Evolutionary conservation across 1,284 basidiomycete species (phyloP).

Genomic region (Puccinia hordei): DNA sequence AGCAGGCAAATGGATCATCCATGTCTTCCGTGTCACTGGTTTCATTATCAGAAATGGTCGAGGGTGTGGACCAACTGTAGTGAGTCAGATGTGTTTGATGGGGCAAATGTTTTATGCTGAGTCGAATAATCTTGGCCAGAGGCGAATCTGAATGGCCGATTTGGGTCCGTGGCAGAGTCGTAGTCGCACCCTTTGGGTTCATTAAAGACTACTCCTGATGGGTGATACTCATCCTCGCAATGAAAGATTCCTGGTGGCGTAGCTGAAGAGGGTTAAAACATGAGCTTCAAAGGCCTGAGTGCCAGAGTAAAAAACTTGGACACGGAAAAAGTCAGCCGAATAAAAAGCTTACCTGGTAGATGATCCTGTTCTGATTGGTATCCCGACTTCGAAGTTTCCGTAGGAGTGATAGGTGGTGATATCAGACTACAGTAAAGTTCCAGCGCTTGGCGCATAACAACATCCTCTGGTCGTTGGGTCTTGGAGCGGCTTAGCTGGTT

Average conservation of each 20-base stretch:
- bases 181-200: not conserved
- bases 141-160: not conserved
- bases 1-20: constrained; percentile 47
- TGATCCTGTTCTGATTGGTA: constrained; percentile 3
- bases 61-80: constrained; percentile 8
- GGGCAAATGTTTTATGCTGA: not conserved
- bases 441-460: constrained; percentile 45
- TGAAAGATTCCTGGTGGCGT: not conserved
- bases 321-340: too few species aligned
- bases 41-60: constrained; percentile 13
- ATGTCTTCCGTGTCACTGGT: constrained; percentile 11
- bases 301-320: not conserved
- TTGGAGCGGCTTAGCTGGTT: constrained; percentile 1
- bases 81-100: constrained; percentile 2
- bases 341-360: not conserved
- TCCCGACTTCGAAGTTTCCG: not conserved
- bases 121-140: not conserved
- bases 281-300: not conserved
- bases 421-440: constrained; percentile 47
- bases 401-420: constrained; percentile 17
- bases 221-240: not conserved
- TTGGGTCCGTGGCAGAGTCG: not conserved
- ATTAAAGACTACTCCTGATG: not conserved
- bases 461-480: constrained; percentile 25
- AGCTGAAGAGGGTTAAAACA: not conserved